Base-by-base conservation (phyloP, 257 asterid species). In the Ilex aquifolium region DNA sequence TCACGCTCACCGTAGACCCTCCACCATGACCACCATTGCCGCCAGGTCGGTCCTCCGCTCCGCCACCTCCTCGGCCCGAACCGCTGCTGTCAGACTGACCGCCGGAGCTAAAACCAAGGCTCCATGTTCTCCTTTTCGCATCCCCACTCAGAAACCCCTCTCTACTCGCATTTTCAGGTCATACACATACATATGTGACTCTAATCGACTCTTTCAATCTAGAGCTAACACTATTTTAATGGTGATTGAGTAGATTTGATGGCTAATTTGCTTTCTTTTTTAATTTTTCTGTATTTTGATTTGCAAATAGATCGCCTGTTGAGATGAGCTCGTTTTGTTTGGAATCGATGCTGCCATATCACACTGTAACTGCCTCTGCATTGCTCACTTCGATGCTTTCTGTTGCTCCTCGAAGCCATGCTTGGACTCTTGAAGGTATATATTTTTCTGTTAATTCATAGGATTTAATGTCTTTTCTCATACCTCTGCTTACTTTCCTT, bases 141-240 rank as follows among this genome's bases (percentile, higher is more conserved):
- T 74, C 74, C 62, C 98, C 65, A 64, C 87, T 56, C 88, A 77
- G 48, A 84, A 74, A 31, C 82, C 95, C 49, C 90, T 76, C 31
- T 63, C 90, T n/a, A 81, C 85, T 66, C 94, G 95, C 76, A 65
- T 85, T 71, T 85, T 88, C 82, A 80, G 95, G 97, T 91, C 15
- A 46, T 10, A 46, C 10, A 1, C 4, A 46, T 46, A 46, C 3
- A 46, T 11, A 46, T 3, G 2, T 6, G 13, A 10, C 52, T 46
- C 13, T 46, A 3, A 10, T 46, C 52, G 3, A 10, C 3, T 46
- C n/a, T 46, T 14, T 46, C 52, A 10, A 10, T 46, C 13, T 46
- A 46, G 48, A 42, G 12, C 52, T 46, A 5, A 10, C n/a, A 5
- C 10, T 46, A 46, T 46, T 21, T 21, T 21, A 21, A 21, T 21